phyloP scores from a whole-genome alignment of 371 early-diverging fungal species.

The Mortierella sp. region DNA sequence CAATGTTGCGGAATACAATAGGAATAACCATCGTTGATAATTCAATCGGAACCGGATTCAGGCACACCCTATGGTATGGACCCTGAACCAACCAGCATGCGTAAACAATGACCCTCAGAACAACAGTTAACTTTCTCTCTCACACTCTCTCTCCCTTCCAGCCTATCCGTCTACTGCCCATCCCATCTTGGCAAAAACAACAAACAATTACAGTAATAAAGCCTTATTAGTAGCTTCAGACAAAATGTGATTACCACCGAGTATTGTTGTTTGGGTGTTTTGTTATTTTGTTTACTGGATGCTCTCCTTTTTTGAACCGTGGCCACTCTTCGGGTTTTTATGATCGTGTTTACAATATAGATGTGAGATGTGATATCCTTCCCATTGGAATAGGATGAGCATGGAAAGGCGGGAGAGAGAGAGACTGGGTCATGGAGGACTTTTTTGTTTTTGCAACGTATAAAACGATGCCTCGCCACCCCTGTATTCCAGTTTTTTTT shows the following conservation, averaged over 20 bases:
- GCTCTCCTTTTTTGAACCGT: background rate
- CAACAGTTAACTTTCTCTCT: background rate
- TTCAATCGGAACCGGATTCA: background rate
- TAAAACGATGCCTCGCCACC: background rate
- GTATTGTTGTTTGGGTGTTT: background rate
- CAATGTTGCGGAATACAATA: slow-evolving; percentile 4
- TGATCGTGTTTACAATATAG: too few species aligned
- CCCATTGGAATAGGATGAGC: background rate
- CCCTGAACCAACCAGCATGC: background rate
- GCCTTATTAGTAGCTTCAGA: background rate
- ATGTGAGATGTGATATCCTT: too few species aligned
- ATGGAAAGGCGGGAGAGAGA: background rate
- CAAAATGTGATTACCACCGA: background rate
- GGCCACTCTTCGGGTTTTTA: too few species aligned
- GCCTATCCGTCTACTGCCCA: too few species aligned
- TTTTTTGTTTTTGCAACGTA: background rate
- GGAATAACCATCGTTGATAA: background rate
- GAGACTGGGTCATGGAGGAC: background rate
- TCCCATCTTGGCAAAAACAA: too few species aligned
- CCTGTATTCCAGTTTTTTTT: background rate
- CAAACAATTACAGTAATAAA: background rate
- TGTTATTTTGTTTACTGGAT: background rate
- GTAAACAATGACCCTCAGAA: background rate
- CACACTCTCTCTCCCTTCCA: background rate
- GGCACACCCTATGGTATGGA: background rate